phyloP scores from a whole-genome alignment of 441 rosid species.

The Syzygium malaccense region DNA sequence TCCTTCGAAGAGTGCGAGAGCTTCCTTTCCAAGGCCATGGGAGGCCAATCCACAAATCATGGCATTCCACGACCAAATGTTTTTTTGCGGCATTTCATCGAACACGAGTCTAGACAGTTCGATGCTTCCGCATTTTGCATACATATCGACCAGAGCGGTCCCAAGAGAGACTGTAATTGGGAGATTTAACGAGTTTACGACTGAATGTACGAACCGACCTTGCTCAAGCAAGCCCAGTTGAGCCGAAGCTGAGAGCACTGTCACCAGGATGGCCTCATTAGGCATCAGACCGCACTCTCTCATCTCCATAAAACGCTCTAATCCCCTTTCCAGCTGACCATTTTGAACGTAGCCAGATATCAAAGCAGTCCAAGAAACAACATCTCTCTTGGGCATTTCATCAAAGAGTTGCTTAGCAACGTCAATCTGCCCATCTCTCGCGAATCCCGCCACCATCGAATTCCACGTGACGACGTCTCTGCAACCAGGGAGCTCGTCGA shows the following conservation, averaged over 20 bases:
- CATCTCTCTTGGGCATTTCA: not conserved
- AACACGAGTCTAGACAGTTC: not conserved
- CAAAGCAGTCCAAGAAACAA: conserved; percentile 2
- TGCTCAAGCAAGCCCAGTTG: not conserved
- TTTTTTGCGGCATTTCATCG: not conserved
- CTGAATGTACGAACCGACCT: not conserved
- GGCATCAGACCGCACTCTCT: not conserved
- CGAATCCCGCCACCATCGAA: not conserved
- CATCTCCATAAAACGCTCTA: not conserved
- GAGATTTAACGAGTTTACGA: not conserved
- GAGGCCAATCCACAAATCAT: not conserved
- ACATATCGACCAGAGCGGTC: not conserved
- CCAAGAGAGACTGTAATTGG: not conserved
- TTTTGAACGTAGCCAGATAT: conserved; percentile 2
- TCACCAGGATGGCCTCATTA: not conserved
- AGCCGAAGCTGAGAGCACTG: not conserved
- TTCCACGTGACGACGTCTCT: not conserved
- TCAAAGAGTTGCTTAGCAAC: not conserved
- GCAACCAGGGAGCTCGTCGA: not conserved
- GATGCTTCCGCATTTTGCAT: not conserved
- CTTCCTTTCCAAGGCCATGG: not conserved
- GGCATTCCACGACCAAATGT: not conserved
- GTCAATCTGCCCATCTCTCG: not conserved
- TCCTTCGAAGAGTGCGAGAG: not conserved
- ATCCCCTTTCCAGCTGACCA: not conserved